Conservation (phyloP, 768 basidiomycete species). For the Daedaleopsis sinensis region DNA sequence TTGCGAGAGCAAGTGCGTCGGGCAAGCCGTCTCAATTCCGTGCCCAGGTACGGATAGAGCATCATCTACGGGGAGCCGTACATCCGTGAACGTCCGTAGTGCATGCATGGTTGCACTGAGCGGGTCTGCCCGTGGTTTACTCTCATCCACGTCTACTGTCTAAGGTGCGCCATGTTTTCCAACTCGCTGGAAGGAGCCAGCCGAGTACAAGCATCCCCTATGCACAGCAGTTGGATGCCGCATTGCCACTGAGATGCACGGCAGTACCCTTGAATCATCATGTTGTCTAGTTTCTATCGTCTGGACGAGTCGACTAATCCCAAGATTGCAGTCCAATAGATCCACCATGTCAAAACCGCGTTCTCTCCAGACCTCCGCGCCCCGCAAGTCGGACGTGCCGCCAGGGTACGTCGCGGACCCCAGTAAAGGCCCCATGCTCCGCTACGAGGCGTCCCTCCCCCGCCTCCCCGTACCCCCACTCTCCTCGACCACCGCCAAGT, state of each 20-base stretch:
- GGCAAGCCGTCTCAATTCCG: too few relatives aligned
- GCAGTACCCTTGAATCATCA: not conserved
- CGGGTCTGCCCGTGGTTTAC: too few relatives aligned
- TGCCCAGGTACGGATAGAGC: too few relatives aligned
- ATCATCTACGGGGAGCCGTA: too few relatives aligned
- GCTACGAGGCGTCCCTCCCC: slow-evolving; percentile 74
- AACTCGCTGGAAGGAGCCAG: too few relatives aligned
- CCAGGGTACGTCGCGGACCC: slow-evolving; percentile 57
- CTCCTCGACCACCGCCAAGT: slow-evolving; percentile 81
- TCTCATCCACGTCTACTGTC: too few relatives aligned
- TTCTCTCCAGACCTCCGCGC: slow-evolving; percentile 34
- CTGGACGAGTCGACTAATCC: not conserved
- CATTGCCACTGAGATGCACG: not conserved
- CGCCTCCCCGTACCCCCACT: slow-evolving; percentile 85
- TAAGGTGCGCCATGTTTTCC: too few relatives aligned
- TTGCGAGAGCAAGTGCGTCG: too few relatives aligned
- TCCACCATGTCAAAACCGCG: slow-evolving; percentile 30
- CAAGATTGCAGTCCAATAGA: slow-evolving; percentile 15
- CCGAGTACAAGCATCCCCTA: too few relatives aligned
- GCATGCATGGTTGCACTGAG: too few relatives aligned
- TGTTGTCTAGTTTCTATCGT: not conserved
- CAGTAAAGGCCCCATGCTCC: slow-evolving; percentile 67
- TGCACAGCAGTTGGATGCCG: too few relatives aligned
- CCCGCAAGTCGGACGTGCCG: slow-evolving; percentile 38
- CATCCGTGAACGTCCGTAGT: too few relatives aligned